Conservation (phyloP, 2,329 filamentous ascomycete genomes). For the Scedosporium apiospermum region DNA sequence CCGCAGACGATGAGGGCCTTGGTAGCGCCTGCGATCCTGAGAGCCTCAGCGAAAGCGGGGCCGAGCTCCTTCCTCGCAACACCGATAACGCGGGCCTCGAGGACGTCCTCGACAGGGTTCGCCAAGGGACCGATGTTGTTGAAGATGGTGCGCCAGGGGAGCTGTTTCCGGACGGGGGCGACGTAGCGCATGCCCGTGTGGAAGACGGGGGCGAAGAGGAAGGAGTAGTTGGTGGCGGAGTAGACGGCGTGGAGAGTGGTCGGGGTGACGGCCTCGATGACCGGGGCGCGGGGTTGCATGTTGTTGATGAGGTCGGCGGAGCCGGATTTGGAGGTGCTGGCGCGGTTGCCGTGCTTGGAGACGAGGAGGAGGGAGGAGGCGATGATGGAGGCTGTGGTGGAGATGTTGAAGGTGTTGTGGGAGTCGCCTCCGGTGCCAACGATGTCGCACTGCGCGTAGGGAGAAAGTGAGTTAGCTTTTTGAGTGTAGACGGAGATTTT, state of each 20-base stretch:
- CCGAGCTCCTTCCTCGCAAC: constrained; percentile 83
- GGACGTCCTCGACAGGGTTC: constrained; percentile 73
- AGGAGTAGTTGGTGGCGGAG: constrained; percentile 76
- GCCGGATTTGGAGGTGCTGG: constrained; percentile 89
- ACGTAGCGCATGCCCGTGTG: constrained; percentile 91
- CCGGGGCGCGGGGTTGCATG: constrained; percentile 62
- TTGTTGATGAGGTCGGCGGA: constrained; percentile 83
- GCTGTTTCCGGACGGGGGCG: constrained; percentile 72
- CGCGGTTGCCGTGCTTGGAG: constrained; percentile 92
- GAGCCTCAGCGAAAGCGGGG: constrained; percentile 77
- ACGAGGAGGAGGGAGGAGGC: constrained; percentile 77
- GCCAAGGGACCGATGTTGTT: constrained; percentile 89
- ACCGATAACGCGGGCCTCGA: constrained; percentile 89
- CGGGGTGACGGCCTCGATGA: constrained; percentile 65
- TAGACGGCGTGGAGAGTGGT: constrained; percentile 65
- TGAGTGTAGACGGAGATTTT: background rate
- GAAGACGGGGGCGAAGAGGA: constrained; percentile 92
- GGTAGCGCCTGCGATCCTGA: constrained; percentile 62
- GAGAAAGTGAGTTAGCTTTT: constrained; percentile 7
- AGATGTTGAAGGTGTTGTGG: constrained; percentile 98
- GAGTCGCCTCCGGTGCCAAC: constrained; percentile 94
- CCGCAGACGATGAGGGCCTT: constrained; percentile 92
- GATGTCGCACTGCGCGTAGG: constrained; percentile 62
- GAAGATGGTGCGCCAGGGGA: constrained; percentile 95
- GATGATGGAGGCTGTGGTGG: constrained; percentile 87